Base-by-base conservation (phyloP, 1,284 basidiomycete genomes). In the Malassezia japonica region DNA sequence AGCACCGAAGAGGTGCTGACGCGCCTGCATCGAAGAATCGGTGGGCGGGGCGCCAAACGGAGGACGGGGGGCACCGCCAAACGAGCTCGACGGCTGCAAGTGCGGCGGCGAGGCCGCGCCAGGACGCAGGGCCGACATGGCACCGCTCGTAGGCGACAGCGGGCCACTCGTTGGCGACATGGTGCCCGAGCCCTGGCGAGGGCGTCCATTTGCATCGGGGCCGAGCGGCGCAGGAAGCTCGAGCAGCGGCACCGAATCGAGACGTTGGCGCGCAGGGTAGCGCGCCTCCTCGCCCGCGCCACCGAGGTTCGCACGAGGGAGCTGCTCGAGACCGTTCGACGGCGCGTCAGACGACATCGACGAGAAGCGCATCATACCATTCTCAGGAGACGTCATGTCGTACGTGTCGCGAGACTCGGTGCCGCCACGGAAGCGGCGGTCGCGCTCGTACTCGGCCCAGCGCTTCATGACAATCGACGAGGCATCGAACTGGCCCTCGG, bases 371-470 rank as follows among this genome's bases (percentile, higher is more conserved):
- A 60, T 68, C 50, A 55, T 62, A 27, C 60, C 67, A 3, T 57
- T 54, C n/a, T 70, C 67, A 16, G 67, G 65, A 25, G 63, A 62
- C 12, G 55, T 60, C 18, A 55, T 47, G 33, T 66, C 58, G 35
- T 53, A 62, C 46, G 87, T 84, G 70, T 94, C 90, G 57, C 85
- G 79, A 15, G 86, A 87, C 60, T 83, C 81, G 8, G 81, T 82
- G 15, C 88, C 88, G 64, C 76, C 84, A 80, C 84, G 89, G 86
- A 87, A 95, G 58, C 91, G 79, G 60, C 92, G 78, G 65, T 96
- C 94, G 46, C 92, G 80, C 77, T 98, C 94, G 74, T 94, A 98
- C 76, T 98, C 94, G 42, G 83, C 87, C 92, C 92, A 98, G 42
- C 89, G 82, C 79, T 96, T 98, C 94, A 96, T 96, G 33, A 92